Conservation (phyloP, 495 filamentous ascomycete species). For the Amorphotheca resinae region DNA sequence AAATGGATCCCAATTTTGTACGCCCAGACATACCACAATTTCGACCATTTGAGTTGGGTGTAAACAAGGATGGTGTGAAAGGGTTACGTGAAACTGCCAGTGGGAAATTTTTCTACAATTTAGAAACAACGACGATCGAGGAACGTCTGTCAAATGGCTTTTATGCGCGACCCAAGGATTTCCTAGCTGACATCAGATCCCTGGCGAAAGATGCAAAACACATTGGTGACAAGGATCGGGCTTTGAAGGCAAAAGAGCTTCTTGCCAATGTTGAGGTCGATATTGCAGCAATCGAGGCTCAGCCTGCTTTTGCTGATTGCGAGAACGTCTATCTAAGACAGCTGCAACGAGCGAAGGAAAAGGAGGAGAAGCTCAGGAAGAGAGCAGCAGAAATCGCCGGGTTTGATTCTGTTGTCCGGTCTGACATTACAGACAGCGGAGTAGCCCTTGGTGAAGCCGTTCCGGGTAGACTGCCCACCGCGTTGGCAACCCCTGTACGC, state of each 20-base stretch:
- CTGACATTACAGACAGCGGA: conserved; percentile 7
- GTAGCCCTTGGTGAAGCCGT: conserved; percentile 48
- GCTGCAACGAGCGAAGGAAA: conserved; percentile 51
- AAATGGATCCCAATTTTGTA: conserved; percentile 68
- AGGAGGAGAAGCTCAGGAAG: conserved; percentile 46
- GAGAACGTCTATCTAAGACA: conserved; percentile 68
- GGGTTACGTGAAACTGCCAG: conserved; percentile 57
- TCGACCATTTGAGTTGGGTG: conserved; percentile 63
- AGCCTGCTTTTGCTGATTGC: conserved; percentile 56
- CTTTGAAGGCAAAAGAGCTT: conserved; percentile 79
- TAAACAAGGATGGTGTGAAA: conserved; percentile 60
- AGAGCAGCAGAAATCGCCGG: conserved; percentile 34
- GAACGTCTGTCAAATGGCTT: conserved; percentile 89
- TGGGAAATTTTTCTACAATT: conserved; percentile 83
- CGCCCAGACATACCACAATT: conserved; percentile 53
- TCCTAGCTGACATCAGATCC: conserved; percentile 70
- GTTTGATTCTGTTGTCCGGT: conserved; percentile 7
- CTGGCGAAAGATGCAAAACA: conserved; percentile 72
- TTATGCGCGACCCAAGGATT: conserved; percentile 81
- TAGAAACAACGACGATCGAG: conserved; percentile 89
- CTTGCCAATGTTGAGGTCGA: conserved; percentile 87
- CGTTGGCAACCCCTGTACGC: conserved; percentile 14
- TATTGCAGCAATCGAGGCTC: conserved; percentile 53
- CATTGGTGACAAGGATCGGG: conserved; percentile 60
- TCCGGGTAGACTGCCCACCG: conserved; percentile 26